Conservation (phyloP, 2,329 filamentous ascomycete species). For the Hirsutella thompsonii region DNA sequence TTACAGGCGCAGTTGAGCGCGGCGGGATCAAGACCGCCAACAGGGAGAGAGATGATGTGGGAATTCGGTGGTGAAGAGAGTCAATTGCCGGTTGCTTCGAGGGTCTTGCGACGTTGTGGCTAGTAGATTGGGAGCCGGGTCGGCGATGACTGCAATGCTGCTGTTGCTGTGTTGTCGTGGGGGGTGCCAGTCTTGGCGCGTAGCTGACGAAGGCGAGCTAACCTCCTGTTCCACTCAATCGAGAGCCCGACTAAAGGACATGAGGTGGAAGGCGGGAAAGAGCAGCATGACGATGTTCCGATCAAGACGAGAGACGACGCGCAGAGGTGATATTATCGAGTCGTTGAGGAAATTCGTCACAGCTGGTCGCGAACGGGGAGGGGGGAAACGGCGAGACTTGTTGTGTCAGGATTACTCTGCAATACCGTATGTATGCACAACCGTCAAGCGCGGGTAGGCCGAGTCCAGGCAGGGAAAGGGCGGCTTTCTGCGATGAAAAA, state of each 20-base stretch:
- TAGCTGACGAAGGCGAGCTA: neutral
- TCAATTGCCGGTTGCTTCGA: too few relatives aligned
- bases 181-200: neutral
- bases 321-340: too few relatives aligned
- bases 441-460: neutral
- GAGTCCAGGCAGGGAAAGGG: neutral
- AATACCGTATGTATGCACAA: neutral
- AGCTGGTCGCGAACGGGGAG: too few relatives aligned
- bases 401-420: neutral
- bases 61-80: neutral
- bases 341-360: too few relatives aligned
- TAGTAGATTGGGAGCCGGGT: neutral
- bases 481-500: neutral
- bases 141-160: neutral
- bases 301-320: neutral
- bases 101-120: too few relatives aligned
- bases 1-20: neutral
- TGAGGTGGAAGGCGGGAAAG: slow-evolving; percentile 6
- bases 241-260: slow-evolving; percentile 13
- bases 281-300: slow-evolving; percentile 10
- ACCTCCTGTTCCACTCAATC: slow-evolving; percentile 6
- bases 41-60: neutral
- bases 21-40: neutral
- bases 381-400: too few relatives aligned
- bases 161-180: neutral